Percentiles rank a stretch among this genome's conserved stretches.
Conservation (phyloP, 306 rosid species). For the Prinsepia uniflora region DNA sequence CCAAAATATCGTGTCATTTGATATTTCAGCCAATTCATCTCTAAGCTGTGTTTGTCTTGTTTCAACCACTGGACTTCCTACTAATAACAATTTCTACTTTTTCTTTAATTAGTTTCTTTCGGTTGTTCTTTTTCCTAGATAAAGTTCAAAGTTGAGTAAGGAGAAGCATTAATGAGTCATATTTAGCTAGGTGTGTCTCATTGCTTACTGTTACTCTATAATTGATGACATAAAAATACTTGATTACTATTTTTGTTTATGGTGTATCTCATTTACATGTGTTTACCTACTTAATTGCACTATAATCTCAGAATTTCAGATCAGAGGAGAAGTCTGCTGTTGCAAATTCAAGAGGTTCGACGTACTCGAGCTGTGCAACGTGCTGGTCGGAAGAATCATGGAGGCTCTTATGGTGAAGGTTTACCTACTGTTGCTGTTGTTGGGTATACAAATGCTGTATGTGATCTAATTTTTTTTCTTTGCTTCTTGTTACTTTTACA, state of each 20-base stretch:
- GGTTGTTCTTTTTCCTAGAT: not conserved
- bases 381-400: constrained; percentile 79
- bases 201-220: not conserved
- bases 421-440: constrained; percentile 78
- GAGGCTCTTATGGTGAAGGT: constrained; percentile 62
- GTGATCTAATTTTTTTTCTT: constrained; percentile 25
- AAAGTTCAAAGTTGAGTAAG: constrained; percentile 9
- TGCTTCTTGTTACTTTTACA: constrained; percentile 15
- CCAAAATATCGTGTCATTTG: not conserved
- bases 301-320: constrained; percentile 55
- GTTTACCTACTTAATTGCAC: constrained; percentile 27
- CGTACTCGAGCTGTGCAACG: constrained; percentile 85
- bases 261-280: constrained; percentile 10
- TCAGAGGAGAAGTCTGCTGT: constrained; percentile 48
- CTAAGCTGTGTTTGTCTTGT: not conserved
- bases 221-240: constrained; percentile 13
- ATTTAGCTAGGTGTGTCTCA: not conserved
- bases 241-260: constrained; percentile 4
- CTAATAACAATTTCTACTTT: not conserved
- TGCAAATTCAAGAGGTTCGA: constrained; percentile 84
- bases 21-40: not conserved
- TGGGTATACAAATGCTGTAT: constrained; percentile 96
- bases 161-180: not conserved
- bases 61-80: not conserved
- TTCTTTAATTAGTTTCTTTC: not conserved